Evolutionary conservation across 371 early-diverging fungal genomes (phyloP).

Genomic region (Mortierella sp.): DNA sequence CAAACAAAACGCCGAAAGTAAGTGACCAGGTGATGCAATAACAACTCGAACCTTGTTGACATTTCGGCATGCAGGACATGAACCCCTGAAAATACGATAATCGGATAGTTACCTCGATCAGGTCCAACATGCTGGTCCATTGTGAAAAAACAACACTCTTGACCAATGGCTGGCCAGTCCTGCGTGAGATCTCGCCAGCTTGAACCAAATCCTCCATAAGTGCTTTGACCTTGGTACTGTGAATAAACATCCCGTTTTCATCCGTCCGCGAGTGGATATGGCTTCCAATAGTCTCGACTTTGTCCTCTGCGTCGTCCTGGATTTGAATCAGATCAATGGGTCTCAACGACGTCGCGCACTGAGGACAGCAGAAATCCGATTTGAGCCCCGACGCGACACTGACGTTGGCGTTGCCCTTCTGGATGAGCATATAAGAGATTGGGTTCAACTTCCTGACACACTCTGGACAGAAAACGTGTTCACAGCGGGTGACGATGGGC

Average conservation of each 20-base stretch:
- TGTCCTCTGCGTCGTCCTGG: conserved; percentile 53
- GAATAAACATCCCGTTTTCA: conserved; percentile 45
- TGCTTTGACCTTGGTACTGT: conserved; percentile 77
- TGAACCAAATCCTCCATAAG: conserved; percentile 64
- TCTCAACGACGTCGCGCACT: conserved; percentile 21
- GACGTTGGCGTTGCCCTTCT: conserved; percentile 51
- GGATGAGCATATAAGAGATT: conserved; percentile 48
- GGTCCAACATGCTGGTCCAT: conserved; percentile 82
- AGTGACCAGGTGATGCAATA: neutral
- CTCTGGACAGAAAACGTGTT: conserved; percentile 58
- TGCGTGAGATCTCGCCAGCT: conserved; percentile 24
- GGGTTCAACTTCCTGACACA: conserved; percentile 50
- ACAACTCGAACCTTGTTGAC: neutral
- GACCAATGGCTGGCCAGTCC: conserved; percentile 29
- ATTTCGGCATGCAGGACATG: no score
- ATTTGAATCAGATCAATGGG: conserved; percentile 46
- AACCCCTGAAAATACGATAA: neutral
- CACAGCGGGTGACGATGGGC: conserved; percentile 55
- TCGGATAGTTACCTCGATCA: conserved; percentile 66
- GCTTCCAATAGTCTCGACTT: conserved; percentile 21
- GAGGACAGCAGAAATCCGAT: conserved; percentile 47
- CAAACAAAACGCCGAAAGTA: neutral
- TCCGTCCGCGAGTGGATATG: conserved; percentile 42
- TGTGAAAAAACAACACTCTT: conserved; percentile 92
- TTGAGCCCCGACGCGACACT: conserved; percentile 47